Evolutionary conservation across 805 yeast genomes (phyloP), one percentile per base, ranked within the genome.

Genomic region (Nematodospora valgi): DNA sequence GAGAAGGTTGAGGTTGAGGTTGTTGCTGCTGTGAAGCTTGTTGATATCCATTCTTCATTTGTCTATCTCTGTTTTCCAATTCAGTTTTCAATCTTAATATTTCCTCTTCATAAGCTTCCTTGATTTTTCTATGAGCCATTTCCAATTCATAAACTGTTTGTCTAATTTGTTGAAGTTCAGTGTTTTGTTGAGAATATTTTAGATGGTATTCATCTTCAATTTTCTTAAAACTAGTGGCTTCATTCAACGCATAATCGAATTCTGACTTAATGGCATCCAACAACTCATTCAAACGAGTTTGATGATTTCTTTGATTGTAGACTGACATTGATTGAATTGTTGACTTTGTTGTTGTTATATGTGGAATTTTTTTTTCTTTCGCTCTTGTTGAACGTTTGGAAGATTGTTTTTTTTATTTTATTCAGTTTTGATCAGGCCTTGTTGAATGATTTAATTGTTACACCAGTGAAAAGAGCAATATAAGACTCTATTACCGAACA

Each of bases 71-170:
- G 52, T 73, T 77, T 50, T 87, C 96, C 46, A 91, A 71, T 57
- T 88, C 96, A 44, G 80, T 78, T 60, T 91, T 88, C 60, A 91
- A 73, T 48, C 93, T 73, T 55, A 78, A 68, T 38, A 93, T 84
- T 63, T 91, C 98, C 51, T 86, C 95, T 60, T 91, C 97, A 62
- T 91, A 93, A 30, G 89, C 88, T 54, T 91, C 97, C 64, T 91
- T 89, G 75, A 93, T 85, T 56, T 86, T 86, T 49, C 95, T 75
- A 67, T 91, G 98, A 25, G 95, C 91, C 74, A 82, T 76, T 60
- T 91, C 97, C 51, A 91, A 74, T 57, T 93, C 98, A 55, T 82
- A 88, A 19, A 91, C 95, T 8, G 96, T 86, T 54, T 88, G 94
- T 52, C 96, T 78, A 39, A 91, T 88, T 58, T 86, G 95, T 56